Base-by-base conservation (phyloP, 1,284 basidiomycete species). In the Pseudozyma tsukubaensis region DNA sequence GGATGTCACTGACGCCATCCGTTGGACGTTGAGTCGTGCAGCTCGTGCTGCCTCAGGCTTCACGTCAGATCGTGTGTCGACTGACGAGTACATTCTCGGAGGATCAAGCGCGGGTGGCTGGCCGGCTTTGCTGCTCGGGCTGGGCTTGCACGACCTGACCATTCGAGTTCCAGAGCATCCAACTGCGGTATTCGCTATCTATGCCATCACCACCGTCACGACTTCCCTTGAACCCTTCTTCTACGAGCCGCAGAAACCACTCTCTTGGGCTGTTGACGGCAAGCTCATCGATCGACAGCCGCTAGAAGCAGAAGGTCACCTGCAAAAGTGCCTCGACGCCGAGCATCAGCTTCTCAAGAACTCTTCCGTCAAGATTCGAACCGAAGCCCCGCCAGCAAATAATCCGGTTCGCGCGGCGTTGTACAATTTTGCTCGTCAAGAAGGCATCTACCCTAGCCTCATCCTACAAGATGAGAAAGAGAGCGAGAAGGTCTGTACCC, bases 31-130 rank as follows among this genome's bases (percentile, higher is more conserved):
- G 12, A 50, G 59, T n/a, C 47, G 52, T 1, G 34, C 49, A 37
- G 55, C 63, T 24, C 53, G 69, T 2, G 51, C 65, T 24, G 40
- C 48, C n/a, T 60, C 71, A 11, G 65, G 64, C 32, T 60, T 75
- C 52, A 50, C 47, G 35, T 50, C 58, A 34, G 53, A 62, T 14
- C 43, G 56, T 16, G 40, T 76, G 29, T 13, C 48, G 2, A 50
- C 60, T 29, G 57, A 69, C 18, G 59, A 51, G 34, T 78, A 76
- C 56, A 67, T 76, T 16, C 61, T 78, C 1, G 74, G 70, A 14
- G 77, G 77, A 0, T 71, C 63, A 11, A 76, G 74, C 43, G 77
- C 74, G 7, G 77, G 77, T 21, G 77, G 77, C 29, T 77, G 74
- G 77, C 63, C 62, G 7, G 71, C 77, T 1, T 59, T 76, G 24